phyloP scores from a whole-genome alignment of 768 basidiomycete genomes.

The Paxillus rubicundulus region DNA sequence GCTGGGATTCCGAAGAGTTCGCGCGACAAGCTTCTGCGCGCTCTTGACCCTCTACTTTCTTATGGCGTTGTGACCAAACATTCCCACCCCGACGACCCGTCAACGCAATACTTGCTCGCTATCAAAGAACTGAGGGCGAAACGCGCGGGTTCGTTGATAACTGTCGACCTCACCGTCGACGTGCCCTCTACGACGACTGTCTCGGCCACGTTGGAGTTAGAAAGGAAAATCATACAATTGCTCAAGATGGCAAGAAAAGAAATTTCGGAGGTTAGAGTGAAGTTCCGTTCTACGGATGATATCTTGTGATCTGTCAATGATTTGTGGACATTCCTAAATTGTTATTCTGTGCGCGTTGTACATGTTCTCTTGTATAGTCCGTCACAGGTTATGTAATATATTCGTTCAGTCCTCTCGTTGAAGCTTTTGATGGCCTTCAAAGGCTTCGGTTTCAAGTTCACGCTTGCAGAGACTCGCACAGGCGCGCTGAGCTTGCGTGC shows the following conservation, averaged over 20 bases:
- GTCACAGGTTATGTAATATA: neutral
- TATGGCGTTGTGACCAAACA: conserved; percentile 14
- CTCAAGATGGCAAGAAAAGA: conserved; percentile 61
- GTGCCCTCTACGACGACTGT: conserved; percentile 63
- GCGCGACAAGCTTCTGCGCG: conserved; percentile 48
- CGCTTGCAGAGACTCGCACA: no score
- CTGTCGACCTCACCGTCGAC: conserved; percentile 76
- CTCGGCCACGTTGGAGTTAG: conserved; percentile 54
- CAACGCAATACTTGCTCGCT: conserved; percentile 39
- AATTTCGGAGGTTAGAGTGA: conserved; percentile 69
- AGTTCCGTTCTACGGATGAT: conserved; percentile 48
- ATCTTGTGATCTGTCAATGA: neutral
- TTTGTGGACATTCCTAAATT: neutral
- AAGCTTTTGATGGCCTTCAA: neutral
- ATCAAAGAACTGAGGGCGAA: conserved; percentile 64
- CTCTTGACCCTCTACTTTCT: conserved; percentile 55
- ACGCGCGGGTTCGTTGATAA: conserved; percentile 76
- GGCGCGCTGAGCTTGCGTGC: no score
- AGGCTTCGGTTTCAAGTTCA: no score
- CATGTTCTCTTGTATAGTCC: neutral
- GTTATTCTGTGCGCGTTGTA: neutral
- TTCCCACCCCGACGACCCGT: conserved; percentile 5
- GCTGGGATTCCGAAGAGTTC: conserved; percentile 66
- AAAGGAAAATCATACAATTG: conserved; percentile 54
- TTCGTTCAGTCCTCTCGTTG: neutral